phyloP scores from a whole-genome alignment of 106 monocot species.

The Platanthera zijinensis region DNA sequence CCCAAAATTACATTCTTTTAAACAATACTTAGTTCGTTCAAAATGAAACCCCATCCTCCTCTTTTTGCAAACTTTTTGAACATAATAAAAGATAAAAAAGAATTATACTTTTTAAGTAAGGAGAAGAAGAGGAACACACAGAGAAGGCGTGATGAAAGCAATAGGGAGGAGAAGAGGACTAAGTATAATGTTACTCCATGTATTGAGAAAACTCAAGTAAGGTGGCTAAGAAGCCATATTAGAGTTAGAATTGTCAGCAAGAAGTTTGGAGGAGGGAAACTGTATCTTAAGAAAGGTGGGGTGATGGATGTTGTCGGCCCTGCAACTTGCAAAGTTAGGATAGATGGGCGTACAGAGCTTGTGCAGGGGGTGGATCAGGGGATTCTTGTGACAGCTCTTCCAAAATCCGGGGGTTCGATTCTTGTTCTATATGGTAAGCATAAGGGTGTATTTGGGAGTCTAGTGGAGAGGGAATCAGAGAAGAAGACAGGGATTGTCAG shows the following conservation, averaged over 20 bases:
- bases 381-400: constrained; percentile 78
- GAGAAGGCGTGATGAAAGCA: neutral
- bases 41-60: too few relatives aligned
- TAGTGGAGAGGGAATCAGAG: constrained; percentile 66
- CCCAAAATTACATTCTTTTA: neutral
- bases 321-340: constrained; percentile 57
- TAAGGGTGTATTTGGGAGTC: constrained; percentile 69
- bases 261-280: constrained; percentile 51
- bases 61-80: too few relatives aligned
- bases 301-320: constrained; percentile 85
- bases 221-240: constrained; percentile 87
- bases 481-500: constrained; percentile 57
- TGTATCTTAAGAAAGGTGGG: constrained; percentile 82
- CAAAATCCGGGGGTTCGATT: constrained; percentile 63
- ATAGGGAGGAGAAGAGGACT: constrained; percentile 1
- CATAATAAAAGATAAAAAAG: too few relatives aligned
- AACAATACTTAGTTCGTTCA: too few relatives aligned
- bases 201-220: constrained; percentile 9
- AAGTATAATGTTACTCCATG: neutral
- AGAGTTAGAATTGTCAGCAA: constrained; percentile 81
- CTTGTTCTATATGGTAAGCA: constrained; percentile 76
- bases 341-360: constrained; percentile 68
- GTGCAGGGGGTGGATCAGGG: constrained; percentile 84
- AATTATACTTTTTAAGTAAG: neutral
- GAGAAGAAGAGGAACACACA: constrained; percentile 1